phyloP scores from a whole-genome alignment of 768 basidiomycete species.

The Daedaleopsis sinensis region DNA sequence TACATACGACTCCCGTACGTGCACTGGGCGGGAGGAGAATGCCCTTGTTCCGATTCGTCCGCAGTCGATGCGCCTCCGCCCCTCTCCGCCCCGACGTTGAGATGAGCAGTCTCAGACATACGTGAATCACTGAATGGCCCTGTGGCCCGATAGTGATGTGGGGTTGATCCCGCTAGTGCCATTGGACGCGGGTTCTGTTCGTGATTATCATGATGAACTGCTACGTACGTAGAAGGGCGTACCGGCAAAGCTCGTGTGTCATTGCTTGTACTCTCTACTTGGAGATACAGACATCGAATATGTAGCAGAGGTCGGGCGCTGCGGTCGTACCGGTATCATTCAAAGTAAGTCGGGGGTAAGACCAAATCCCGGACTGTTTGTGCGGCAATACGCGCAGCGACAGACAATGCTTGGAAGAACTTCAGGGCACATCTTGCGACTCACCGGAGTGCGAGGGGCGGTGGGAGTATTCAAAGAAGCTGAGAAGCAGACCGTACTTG shows the following conservation, averaged over 20 bases:
- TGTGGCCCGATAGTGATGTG: background rate
- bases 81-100: background rate
- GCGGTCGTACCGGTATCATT: background rate
- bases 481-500: background rate
- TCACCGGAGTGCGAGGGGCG: background rate
- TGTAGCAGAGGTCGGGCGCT: no score
- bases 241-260: no score
- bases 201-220: slow-evolving; percentile 5
- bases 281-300: no score
- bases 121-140: background rate
- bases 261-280: no score
- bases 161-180: background rate
- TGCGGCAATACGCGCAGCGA: background rate
- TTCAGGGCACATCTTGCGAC: background rate
- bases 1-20: background rate
- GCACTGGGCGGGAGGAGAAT: no score
- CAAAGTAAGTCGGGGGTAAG: background rate
- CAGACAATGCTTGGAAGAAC: background rate
- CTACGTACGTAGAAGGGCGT: no score
- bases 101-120: background rate
- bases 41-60: no score
- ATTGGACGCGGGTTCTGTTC: background rate
- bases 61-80: no score
- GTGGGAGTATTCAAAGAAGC: background rate
- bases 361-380: background rate